Percentiles rank a stretch among this genome's conserved stretches.
Conservation (phyloP, 805 yeast species). For the Wickerhamia fluorescens region DNA sequence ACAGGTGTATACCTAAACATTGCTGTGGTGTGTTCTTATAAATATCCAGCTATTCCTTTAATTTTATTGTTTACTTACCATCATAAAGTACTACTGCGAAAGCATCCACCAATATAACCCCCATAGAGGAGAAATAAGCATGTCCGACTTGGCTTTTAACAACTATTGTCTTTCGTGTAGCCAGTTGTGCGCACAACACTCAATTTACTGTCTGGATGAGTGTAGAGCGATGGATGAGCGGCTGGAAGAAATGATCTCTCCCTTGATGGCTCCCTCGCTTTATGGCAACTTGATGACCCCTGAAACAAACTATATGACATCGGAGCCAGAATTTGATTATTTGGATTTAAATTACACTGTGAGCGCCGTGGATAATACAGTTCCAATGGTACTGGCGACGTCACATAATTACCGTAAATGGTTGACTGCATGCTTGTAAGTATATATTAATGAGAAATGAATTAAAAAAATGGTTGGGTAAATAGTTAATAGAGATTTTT, state of each 20-base stretch:
- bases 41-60: no score
- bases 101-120: no score
- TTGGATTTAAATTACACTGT: constrained; percentile 30
- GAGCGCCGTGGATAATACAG: constrained; percentile 11
- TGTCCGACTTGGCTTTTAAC: constrained; percentile 31
- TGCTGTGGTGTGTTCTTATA: no score
- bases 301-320: constrained; percentile 9
- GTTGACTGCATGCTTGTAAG: constrained; percentile 26
- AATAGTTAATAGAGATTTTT: constrained; percentile 1
- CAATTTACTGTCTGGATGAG: constrained; percentile 21
- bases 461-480: constrained; percentile 2
- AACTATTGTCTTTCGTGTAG: constrained; percentile 33
- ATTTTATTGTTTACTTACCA: no score
- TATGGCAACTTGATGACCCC: constrained; percentile 15
- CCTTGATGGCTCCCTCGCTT: constrained; percentile 31
- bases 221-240: constrained; percentile 29
- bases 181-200: constrained; percentile 15
- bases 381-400: constrained; percentile 18
- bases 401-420: constrained; percentile 34
- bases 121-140: constrained; percentile 1
- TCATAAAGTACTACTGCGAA: no score
- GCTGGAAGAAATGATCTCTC: constrained; percentile 23
- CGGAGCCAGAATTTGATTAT: constrained; percentile 20
- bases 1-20: no score
- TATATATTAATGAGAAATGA: constrained; percentile 1